These are phyloP conservation scores for Gracilariopsis chorda DNA, from an alignment of 23 red algal species.

Conservation along the genomic window DNA sequence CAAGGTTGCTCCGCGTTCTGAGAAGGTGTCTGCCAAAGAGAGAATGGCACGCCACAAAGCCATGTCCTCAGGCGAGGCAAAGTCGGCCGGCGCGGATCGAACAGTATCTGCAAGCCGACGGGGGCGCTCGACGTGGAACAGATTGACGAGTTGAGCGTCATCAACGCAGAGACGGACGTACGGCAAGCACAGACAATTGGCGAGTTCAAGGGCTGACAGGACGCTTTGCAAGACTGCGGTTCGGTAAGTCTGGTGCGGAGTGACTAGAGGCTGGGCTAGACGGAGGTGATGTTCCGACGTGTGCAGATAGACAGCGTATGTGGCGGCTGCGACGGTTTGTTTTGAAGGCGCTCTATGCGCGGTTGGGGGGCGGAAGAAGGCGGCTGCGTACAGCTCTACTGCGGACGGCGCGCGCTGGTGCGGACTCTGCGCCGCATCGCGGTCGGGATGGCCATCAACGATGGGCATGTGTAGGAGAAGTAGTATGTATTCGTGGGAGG, in stretches of 20 bases:
- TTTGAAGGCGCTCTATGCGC: background rate
- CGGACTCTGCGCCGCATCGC: too few relatives aligned
- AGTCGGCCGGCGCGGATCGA: background rate
- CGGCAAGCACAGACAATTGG: background rate
- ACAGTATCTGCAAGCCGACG: background rate
- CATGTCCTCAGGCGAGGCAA: background rate
- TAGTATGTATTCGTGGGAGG: too few relatives aligned
- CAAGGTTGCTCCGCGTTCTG: background rate
- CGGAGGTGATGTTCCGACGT: background rate
- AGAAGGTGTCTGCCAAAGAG: background rate
- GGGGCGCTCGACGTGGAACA: background rate
- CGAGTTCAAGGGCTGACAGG: background rate
- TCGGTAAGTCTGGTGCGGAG: background rate
- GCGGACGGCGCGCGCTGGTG: too few relatives aligned
- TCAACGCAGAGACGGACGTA: background rate
- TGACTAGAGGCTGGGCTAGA: background rate
- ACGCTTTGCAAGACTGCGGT: background rate
- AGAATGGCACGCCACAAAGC: constrained; percentile 7
- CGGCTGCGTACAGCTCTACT: background rate
- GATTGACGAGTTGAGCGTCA: background rate
- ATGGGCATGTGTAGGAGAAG: too few relatives aligned
- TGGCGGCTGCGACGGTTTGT: background rate
- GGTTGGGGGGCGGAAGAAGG: background rate
- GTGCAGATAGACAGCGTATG: background rate
- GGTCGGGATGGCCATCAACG: too few relatives aligned